These are phyloP conservation scores for Trichaptum fuscoviolaceum DNA, from an alignment of 768 basidiomycete species.

Conservation along the genomic window DNA sequence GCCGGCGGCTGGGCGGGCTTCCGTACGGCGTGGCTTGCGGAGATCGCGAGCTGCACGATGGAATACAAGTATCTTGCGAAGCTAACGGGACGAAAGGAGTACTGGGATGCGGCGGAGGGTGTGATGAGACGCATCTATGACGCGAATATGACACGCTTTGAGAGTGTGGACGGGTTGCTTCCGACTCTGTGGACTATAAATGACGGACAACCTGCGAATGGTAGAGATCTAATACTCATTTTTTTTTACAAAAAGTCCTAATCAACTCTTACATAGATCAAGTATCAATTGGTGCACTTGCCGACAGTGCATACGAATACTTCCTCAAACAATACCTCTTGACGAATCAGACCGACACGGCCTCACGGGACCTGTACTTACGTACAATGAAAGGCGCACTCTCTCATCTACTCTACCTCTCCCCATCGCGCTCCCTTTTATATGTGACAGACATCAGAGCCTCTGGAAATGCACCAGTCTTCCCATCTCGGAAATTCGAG, in stretches of 20 bases:
- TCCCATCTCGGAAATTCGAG: constrained; percentile 52
- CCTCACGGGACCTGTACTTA: constrained; percentile 55
- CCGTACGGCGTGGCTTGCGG: constrained; percentile 36
- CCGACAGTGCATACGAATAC: constrained; percentile 77
- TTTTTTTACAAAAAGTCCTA: not conserved
- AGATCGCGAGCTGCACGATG: constrained; percentile 76
- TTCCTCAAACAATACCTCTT: constrained; percentile 69
- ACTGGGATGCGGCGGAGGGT: constrained; percentile 40
- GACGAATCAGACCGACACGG: constrained; percentile 55
- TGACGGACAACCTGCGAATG: constrained; percentile 37
- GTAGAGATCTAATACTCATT: constrained; percentile 30
- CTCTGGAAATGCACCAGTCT: constrained; percentile 22
- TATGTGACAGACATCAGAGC: constrained; percentile 55
- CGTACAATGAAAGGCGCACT: constrained; percentile 35
- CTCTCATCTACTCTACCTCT: constrained; percentile 60
- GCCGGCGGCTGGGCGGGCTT: constrained; percentile 11
- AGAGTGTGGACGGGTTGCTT: constrained; percentile 54
- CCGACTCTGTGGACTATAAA: constrained; percentile 52
- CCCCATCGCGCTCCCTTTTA: constrained; percentile 57
- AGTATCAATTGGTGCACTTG: constrained; percentile 57
- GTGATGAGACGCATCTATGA: not conserved
- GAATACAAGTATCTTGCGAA: constrained; percentile 84
- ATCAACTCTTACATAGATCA: constrained; percentile 11
- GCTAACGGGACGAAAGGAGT: constrained; percentile 62
- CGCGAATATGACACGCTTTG: constrained; percentile 5